A percentile compares a stretch with the other conserved stretches of the same genome.
Evolutionary conservation across 805 yeast genomes (phyloP).

Genomic region (Phaffomyces antillensis): DNA sequence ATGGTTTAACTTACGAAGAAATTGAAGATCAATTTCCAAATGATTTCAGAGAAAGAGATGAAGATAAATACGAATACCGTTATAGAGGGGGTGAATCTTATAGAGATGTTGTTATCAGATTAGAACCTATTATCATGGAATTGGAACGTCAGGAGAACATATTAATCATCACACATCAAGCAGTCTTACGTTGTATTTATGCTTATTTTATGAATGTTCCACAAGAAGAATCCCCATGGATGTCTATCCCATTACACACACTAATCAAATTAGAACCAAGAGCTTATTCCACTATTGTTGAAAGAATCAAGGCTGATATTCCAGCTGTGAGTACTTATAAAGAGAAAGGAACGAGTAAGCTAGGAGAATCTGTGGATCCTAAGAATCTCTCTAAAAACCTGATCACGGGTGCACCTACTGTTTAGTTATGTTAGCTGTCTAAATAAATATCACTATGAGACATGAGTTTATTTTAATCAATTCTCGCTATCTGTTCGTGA

Average conservation of each 20-base stretch:
- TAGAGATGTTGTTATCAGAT: constrained; percentile 86
- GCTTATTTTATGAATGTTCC: constrained; percentile 99
- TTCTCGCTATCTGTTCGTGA: no score
- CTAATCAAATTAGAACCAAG: constrained; percentile 91
- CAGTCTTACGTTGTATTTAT: constrained; percentile 90
- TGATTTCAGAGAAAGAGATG: constrained; percentile 93
- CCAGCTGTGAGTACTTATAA: constrained; percentile 98
- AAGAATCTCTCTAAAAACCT: constrained; percentile 19
- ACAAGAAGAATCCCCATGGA: constrained; percentile 97
- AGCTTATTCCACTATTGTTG: constrained; percentile 83
- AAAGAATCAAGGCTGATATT: constrained; percentile 87
- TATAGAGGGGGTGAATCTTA: constrained; percentile 97
- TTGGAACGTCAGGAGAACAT: constrained; percentile 95
- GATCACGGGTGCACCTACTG: constrained; percentile 21
- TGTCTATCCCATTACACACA: constrained; percentile 96
- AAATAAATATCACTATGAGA: background rate
- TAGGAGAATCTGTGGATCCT: constrained; percentile 30
- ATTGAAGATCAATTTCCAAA: constrained; percentile 82
- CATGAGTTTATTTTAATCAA: no score
- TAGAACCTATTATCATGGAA: constrained; percentile 98
- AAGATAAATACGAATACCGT: constrained; percentile 89
- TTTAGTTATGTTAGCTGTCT: background rate
- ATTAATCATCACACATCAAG: constrained; percentile 94
- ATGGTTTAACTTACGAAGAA: constrained; percentile 93
- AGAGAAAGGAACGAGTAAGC: constrained; percentile 73